Percentiles rank a stretch among this genome's conserved stretches.
Evolutionary conservation across 1,284 basidiomycete species (phyloP).

Genomic region (Tilletiopsis washingtonensis): DNA sequence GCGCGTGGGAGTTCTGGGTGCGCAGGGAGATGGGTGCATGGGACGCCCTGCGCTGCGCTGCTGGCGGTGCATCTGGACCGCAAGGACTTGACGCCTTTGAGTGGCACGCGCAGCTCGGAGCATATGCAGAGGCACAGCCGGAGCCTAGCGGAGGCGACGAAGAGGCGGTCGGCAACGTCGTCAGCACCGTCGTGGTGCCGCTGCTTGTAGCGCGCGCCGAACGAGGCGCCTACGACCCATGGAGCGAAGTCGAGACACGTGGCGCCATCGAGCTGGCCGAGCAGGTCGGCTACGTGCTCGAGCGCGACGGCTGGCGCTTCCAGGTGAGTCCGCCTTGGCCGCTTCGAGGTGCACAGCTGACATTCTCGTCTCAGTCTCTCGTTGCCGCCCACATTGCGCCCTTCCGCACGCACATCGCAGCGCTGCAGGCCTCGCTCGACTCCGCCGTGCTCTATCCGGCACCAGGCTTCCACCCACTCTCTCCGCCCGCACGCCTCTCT

Average conservation of each 20-base stretch:
- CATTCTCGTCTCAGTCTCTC: slow-evolving; percentile 14
- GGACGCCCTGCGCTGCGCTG: slow-evolving; percentile 15
- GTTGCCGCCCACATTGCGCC: slow-evolving; percentile 7
- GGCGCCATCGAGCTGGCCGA: slow-evolving; percentile 16
- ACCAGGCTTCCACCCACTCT: background rate
- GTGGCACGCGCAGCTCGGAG: slow-evolving; percentile 9
- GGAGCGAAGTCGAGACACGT: slow-evolving; percentile 13
- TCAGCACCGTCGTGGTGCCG: slow-evolving; percentile 22
- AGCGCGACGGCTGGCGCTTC: too few relatives aligned
- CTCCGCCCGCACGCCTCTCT: background rate
- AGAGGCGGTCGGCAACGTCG: slow-evolving; percentile 22
- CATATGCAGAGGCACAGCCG: background rate
- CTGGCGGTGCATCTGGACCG: background rate
- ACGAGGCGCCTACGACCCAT: slow-evolving; percentile 22
- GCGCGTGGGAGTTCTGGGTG: slow-evolving; percentile 41
- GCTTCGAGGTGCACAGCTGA: too few relatives aligned
- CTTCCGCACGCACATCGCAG: slow-evolving; percentile 1
- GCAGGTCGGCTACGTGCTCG: slow-evolving; percentile 17
- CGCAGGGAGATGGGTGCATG: slow-evolving; percentile 25
- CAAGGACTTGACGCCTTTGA: slow-evolving; percentile 4
- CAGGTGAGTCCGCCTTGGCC: too few relatives aligned
- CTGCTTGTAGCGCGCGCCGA: slow-evolving; percentile 11
- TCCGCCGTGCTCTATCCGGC: background rate
- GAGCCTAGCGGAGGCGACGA: slow-evolving; percentile 27
- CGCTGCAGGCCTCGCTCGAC: slow-evolving; percentile 2